Evolutionary conservation across 768 basidiomycete species (phyloP), one percentile per base, ranked within the genome.

Genomic region (Russula sp.): DNA sequence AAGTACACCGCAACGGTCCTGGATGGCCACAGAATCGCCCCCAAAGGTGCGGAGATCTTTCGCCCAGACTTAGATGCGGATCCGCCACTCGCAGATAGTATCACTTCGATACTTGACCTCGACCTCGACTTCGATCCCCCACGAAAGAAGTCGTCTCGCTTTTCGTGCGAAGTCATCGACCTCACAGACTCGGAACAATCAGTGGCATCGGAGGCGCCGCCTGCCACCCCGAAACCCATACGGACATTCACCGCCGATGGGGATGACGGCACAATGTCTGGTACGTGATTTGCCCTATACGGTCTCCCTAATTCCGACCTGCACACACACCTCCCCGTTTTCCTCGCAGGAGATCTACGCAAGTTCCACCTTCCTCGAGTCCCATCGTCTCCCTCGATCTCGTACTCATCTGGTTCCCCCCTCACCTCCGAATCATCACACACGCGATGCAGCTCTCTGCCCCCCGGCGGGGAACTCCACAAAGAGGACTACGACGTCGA

Each of bases 401-500:
- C 65, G 79, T 83, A 68, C 74, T 78, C 51, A 79, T 84, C 72
- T 79, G 16, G 38, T 49, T 63, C 83, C 4, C 78, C 80, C 0
- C 73, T 80, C 50, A 75, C 75, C 52, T 69, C 73, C 22, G 66
- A 76, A n/a, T 70, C 73, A 11, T 61, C 68, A 22, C 69, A 69
- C 6, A 67, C 68, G 13, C 66, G 64, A 51, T 65, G 69, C 16
- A 73, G 70, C 34, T 71, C 71, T 1, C 62, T 72, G 4, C 72
- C 76, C 11, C 72, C 77, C 14, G 67, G 71, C 13, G 68, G 75
- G 63, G 76, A 74, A 65, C 72, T 81, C 51, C 77, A 77, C 71
- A 83, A 81, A 66, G 82, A 83, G 58, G 81, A 80, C 25, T 75
- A 79, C 46, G 82, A 79, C 0, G 80, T 83, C 67, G 62, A 63